Evolutionary conservation across 331 rosid genomes (phyloP).

Genomic region (Cydonia oblonga): DNA sequence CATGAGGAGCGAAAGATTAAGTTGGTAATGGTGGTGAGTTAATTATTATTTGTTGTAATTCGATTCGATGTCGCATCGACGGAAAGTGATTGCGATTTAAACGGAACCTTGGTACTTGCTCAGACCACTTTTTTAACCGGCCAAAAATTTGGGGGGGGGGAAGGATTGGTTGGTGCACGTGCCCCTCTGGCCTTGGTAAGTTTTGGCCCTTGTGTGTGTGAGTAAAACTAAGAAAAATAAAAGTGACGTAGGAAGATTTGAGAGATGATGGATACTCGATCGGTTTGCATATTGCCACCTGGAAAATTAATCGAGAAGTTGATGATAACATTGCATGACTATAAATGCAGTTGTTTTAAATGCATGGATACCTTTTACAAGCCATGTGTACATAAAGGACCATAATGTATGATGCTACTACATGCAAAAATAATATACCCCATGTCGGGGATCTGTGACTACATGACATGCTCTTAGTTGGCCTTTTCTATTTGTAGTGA

Average conservation of each 20-base stretch:
- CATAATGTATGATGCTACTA: not conserved
- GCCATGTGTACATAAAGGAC: not conserved
- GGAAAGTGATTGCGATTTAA: no score
- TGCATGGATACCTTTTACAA: conserved; percentile 31
- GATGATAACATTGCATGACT: conserved; percentile 27
- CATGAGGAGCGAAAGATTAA: no score
- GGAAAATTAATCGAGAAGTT: conserved; percentile 13
- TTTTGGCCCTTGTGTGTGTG: not conserved
- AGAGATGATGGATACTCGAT: not conserved
- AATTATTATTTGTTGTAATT: no score
- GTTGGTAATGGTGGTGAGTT: no score
- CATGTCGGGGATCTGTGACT: conserved; percentile 44
- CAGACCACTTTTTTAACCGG: not conserved
- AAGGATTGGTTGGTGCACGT: no score
- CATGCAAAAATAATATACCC: conserved; percentile 31
- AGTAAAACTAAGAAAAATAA: not conserved
- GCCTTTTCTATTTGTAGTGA: conserved; percentile 20
- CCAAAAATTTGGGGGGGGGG: no score
- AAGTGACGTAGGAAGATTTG: conserved; percentile 10
- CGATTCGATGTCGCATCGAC: no score
- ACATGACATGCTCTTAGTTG: conserved; percentile 35
- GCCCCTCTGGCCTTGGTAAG: no score
- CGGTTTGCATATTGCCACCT: conserved; percentile 4
- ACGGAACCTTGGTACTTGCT: not conserved
- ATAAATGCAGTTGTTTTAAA: conserved; percentile 13